Evolutionary conservation across 2,329 filamentous ascomycete species (phyloP), one percentile per base, ranked within the genome.

Genomic region (Juglanconis juglandina): DNA sequence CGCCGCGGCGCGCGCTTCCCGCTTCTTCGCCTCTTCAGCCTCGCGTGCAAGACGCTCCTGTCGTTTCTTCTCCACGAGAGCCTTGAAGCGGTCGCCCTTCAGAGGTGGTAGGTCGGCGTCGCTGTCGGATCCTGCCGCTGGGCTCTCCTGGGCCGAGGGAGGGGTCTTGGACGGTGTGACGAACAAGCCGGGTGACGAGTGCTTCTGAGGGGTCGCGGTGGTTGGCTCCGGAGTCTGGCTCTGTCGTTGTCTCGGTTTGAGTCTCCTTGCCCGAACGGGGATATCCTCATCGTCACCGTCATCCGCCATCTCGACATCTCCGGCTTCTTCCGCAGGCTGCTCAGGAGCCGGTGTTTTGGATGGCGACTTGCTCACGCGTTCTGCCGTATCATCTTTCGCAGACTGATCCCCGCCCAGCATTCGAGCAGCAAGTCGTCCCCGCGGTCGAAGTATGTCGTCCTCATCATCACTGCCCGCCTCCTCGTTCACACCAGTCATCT

Each of bases 11-110:
- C 76, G 76, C 63, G 81, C 81, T 24, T 76, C 75, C 24, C 74
- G 75, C 64, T 80, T 78, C 39, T 75, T 77, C 56, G 79, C 80
- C 61, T 82, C 78, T 63, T 82, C 81, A 24, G 83, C 85, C 67
- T 95, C 88, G 55, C 81, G 85, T 4, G 84, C 88, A 41, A 87
- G 76, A 7, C 88, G 83, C 69, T 95, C 88, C 63, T 87, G 82
- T 53, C 87, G 84, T 69, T 94, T 95, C 67, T 86, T 84, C 50
- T 86, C 86, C 10, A 95, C 83, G 0, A 96, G 82, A 7, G 88
- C 89, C 63, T 86, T 79, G 68, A 96, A 87, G 5, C 88, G 85
- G 46, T 83, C 78, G 53, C 85, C 82, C 62, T 81, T 76, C 57
- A 73, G 64, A 10, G 74, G 63, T 5, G 83, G 79, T 1, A 84